Base-by-base conservation (phyloP, 805 yeast species). In the Pichia phayaonensis region DNA sequence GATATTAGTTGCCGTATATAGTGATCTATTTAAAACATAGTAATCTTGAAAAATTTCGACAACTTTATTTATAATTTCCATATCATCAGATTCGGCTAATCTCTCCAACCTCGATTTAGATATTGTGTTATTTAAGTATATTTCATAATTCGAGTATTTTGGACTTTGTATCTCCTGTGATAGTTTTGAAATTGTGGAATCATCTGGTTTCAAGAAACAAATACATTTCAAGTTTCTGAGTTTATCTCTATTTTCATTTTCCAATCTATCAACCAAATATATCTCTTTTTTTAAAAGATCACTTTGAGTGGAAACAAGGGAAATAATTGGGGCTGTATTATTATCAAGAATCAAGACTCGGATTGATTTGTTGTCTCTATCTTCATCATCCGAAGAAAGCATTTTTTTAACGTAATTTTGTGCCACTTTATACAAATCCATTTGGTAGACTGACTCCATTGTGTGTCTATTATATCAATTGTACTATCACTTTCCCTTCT, bases 251-350 rank as follows among this genome's bases (percentile, higher is more conserved):
- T 55, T 52, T 7, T 63, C 56, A 61, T 84, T 83, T 50, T 82
- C 86, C 24, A 83, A 64, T 40, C 79, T 76, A 54, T 89, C 97
- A 44, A 89, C 83, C 46, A 94, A 72, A 53, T 86, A 89, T n/a
- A 94, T 79, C 54, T 92, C 96, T 58, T 87, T 79, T 56, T 84
- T 81, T 39, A 94, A 74, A 43, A 94, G 73, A 50, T 83, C 86
- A 3, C 95, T 83, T 64, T 94, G 99, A 2, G 97, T 86, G 27
- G 95, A 80, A 58, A 86, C 81, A 77, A 94, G 75, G n/a, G 97
- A 89, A 22, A 94, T 79, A 23, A 90, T 81, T 0, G 90, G 75
- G 7, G 95, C 86, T 2, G 99, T 92, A 56, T 75, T 74, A 46
- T 77, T 72, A 62, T 94, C 99, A 50, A 94, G 74, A 40, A 94